Base-by-base conservation (phyloP, 2,329 filamentous ascomycete genomes). In the Clonostachys chloroleuca region DNA sequence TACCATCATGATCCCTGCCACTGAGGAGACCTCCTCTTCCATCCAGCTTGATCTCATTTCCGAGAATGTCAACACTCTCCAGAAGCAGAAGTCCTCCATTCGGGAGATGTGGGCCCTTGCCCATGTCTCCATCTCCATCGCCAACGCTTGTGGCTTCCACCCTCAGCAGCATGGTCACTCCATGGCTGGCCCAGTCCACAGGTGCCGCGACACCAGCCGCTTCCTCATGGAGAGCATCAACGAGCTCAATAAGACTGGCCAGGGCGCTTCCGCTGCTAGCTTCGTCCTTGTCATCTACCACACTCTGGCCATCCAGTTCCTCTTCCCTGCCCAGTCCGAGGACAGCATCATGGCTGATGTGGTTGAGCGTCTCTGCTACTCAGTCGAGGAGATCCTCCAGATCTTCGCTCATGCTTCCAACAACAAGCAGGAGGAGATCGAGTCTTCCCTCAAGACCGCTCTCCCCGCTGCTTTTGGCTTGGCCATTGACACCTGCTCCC, bases 41-140 rank as follows among this genome's bases (percentile, higher is more conserved):
- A 60, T 66, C 17, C 58, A 62, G 44, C 54, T 66, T 5, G 64
- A 66, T 40, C 53, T 63, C 5, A 59, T 66, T 16, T 66, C 64
- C 1, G 64, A 65, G 40, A 66, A 66, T 51, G 62, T 66, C 46
- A 66, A 60, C 50, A 66, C 64, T 1, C 43, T 66, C 1, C 63
- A 65, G 45, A 61, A 59, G 43, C 64, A 66, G 42, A 66, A 63
- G 54, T 51, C 54, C 7, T 59, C 56, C 17, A 61, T 66, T 43
- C 53, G 57, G 34, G 64, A 66, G 44, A 64, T 64, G 56, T 64
- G 63, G 57, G 63, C 64, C 1, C 51, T 66, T 5, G 62, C 64
- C 1, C 57, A 66, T 36, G 56, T 66, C 30, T 53, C 58, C 20
- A 63, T 58, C 39, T 55, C 62, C 16, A 54, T 63, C 30, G 59